Conservation (phyloP, 306 rosid genomes). For the Trifolium dubium region DNA sequence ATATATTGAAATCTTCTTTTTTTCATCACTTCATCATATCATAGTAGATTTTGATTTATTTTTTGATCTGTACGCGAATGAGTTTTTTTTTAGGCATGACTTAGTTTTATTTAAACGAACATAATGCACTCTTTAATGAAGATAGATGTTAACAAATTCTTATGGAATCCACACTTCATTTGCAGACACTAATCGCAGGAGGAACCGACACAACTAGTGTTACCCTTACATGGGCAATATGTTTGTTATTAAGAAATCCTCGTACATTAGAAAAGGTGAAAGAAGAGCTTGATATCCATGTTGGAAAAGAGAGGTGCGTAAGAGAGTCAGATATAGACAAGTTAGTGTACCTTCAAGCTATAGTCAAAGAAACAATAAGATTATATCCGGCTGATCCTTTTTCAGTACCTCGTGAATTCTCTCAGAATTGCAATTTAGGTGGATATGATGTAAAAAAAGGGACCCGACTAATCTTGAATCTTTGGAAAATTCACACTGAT, state of each 20-base stretch:
- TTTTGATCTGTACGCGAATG: too few species aligned
- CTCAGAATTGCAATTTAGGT: background rate
- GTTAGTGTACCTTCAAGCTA: background rate
- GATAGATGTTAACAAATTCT: background rate
- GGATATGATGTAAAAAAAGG: background rate
- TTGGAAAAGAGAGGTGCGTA: constrained; percentile 33
- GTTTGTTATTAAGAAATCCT: constrained; percentile 21
- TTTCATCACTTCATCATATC: too few species aligned
- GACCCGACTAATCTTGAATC: background rate
- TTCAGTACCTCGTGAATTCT: background rate
- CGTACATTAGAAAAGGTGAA: background rate
- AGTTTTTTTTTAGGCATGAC: background rate
- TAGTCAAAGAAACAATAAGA: background rate
- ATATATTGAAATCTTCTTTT: too few species aligned
- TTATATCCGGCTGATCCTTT: background rate
- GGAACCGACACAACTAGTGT: constrained; percentile 8
- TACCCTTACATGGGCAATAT: constrained; percentile 35
- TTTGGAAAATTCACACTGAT: background rate
- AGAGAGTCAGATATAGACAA: constrained; percentile 12
- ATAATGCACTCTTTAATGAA: too few species aligned
- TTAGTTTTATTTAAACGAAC: background rate
- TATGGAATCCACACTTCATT: background rate
- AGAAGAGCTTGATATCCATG: constrained; percentile 14
- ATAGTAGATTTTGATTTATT: too few species aligned
- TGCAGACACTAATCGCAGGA: background rate